Conservation (phyloP, 2,329 filamentous ascomycete genomes). For the Ambrosiella xylebori region DNA sequence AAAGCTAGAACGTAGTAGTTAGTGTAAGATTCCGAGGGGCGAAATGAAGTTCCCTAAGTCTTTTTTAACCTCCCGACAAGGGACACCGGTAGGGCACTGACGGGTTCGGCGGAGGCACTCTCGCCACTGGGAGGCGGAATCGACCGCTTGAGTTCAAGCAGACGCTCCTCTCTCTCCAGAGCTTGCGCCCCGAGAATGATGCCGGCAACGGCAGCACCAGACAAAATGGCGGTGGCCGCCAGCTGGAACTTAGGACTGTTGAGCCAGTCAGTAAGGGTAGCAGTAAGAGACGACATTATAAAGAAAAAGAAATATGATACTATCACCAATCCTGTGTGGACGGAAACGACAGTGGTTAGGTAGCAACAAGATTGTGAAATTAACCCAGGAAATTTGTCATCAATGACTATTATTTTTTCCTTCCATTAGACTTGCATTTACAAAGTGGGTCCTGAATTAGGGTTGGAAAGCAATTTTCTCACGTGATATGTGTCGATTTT, state of each 20-base stretch:
- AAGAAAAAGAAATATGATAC: background rate
- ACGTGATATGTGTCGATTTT: background rate
- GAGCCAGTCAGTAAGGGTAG: conserved; percentile 11
- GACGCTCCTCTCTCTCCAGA: conserved; percentile 35
- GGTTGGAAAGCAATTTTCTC: background rate
- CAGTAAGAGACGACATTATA: conserved; percentile 11
- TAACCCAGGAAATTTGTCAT: background rate
- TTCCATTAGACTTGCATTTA: no score
- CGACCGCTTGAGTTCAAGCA: conserved; percentile 41
- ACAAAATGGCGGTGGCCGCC: conserved; percentile 51
- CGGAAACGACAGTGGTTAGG: background rate
- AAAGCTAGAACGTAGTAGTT: conserved; percentile 30
- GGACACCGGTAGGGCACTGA: conserved; percentile 3
- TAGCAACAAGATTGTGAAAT: background rate
- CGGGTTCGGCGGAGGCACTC: conserved; percentile 12
- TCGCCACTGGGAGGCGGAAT: conserved; percentile 28
- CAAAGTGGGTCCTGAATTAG: background rate
- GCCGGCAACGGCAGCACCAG: conserved; percentile 42
- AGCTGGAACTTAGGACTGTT: conserved; percentile 40
- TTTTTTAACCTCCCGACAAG: no score
- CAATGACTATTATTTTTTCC: background rate
- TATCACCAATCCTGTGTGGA: background rate
- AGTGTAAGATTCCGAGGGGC: background rate
- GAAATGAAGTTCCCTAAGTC: no score
- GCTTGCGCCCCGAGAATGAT: conserved; percentile 45